phyloP scores from a whole-genome alignment of 352 stramenopile species.

The Pythium insidiosum region DNA sequence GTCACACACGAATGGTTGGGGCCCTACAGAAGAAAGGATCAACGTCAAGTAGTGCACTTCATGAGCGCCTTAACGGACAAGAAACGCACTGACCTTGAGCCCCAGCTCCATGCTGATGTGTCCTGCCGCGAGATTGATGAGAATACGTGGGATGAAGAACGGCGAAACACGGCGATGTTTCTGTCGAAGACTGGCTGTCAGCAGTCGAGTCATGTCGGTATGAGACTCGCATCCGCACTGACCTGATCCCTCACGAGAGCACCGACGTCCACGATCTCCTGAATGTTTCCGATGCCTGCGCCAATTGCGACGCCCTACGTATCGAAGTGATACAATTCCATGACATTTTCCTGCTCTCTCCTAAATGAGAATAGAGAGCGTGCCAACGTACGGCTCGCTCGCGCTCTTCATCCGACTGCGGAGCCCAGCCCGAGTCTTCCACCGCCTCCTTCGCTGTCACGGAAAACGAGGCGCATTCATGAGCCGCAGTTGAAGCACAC shows the following conservation, averaged over 20 bases:
- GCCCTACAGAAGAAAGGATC: constrained; percentile 55
- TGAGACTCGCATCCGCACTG: background rate
- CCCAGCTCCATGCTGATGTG: constrained; percentile 89
- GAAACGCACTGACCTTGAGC: constrained; percentile 65
- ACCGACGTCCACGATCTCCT: constrained; percentile 77
- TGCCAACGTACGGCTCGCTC: constrained; percentile 57
- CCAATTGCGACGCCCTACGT: constrained; percentile 80
- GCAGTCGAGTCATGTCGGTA: too few relatives aligned
- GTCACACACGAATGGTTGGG: constrained; percentile 97
- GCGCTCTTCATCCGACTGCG: constrained; percentile 50
- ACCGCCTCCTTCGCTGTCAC: constrained; percentile 71
- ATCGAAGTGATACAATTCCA: too few relatives aligned
- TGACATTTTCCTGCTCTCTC: too few relatives aligned
- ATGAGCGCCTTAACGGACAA: too few relatives aligned
- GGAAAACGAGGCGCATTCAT: too few relatives aligned
- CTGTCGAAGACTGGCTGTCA: too few relatives aligned
- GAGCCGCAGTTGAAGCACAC: too few relatives aligned
- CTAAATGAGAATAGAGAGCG: too few relatives aligned
- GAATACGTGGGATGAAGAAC: constrained; percentile 91
- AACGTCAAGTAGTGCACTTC: too few relatives aligned
- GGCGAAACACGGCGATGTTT: constrained; percentile 88
- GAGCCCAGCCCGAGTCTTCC: constrained; percentile 60
- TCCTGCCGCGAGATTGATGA: constrained; percentile 91
- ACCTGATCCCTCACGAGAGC: constrained; percentile 61
- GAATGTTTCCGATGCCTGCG: constrained; percentile 81